phyloP scores from a whole-genome alignment of 1,139 yeast species.

The Candida sp. region DNA sequence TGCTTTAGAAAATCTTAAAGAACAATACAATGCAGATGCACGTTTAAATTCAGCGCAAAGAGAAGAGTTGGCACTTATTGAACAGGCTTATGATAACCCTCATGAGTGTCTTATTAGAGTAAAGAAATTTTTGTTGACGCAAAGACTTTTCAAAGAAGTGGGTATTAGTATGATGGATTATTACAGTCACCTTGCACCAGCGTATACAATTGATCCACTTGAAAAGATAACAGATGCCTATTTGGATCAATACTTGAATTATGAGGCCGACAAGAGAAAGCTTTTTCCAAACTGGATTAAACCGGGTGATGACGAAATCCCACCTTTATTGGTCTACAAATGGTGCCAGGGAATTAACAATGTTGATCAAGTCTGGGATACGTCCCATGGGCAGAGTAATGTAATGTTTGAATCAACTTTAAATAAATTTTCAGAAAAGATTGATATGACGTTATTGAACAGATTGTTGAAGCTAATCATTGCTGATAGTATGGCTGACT shows the following conservation, averaged over 20 bases:
- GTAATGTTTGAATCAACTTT: slow-evolving; percentile 82
- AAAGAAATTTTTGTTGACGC: slow-evolving; percentile 80
- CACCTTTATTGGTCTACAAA: slow-evolving; percentile 87
- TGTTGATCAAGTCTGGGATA: slow-evolving; percentile 74
- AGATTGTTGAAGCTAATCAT: slow-evolving; percentile 75
- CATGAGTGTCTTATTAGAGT: slow-evolving; percentile 86
- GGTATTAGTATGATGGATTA: slow-evolving; percentile 91
- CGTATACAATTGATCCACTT: slow-evolving; percentile 82
- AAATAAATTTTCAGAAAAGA: slow-evolving; percentile 72
- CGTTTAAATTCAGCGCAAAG: slow-evolving; percentile 83
- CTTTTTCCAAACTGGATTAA: slow-evolving; percentile 96
- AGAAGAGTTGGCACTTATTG: slow-evolving; percentile 90
- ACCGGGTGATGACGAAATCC: slow-evolving; percentile 92
- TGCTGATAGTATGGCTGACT: slow-evolving; percentile 93
- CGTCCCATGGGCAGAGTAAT: slow-evolving; percentile 67
- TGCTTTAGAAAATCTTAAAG: slow-evolving; percentile 88
- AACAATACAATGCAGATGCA: slow-evolving; percentile 77
- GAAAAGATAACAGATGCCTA: slow-evolving; percentile 98
- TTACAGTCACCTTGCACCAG: slow-evolving; percentile 80
- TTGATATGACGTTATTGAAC: slow-evolving; percentile 84
- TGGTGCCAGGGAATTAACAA: slow-evolving; percentile 97
- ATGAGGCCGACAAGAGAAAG: slow-evolving; percentile 84
- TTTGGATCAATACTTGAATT: slow-evolving; percentile 94
- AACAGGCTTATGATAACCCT: slow-evolving; percentile 96
- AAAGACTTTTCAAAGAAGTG: slow-evolving; percentile 89